phyloP scores from a whole-genome alignment of 2,329 filamentous ascomycete genomes.

The Botrytis paeoniae region DNA sequence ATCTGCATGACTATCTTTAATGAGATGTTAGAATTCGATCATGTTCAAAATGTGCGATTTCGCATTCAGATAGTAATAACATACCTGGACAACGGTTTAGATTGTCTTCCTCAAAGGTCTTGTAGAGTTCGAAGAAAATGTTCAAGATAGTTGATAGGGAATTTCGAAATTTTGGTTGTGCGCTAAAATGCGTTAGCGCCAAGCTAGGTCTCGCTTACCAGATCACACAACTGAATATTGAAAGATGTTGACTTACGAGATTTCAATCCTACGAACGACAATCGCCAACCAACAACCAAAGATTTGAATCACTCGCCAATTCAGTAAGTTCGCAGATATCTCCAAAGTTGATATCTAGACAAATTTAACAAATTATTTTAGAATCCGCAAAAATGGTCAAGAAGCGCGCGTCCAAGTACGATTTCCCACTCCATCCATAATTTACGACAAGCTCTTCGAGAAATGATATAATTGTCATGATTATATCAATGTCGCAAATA shows the following conservation, averaged over 20 bases:
- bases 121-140: constrained; percentile 15
- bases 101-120: constrained; percentile 38
- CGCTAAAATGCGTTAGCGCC: constrained; percentile 16
- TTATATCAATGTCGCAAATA: not conserved
- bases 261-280: constrained; percentile 17
- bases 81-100: constrained; percentile 35
- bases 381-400: constrained; percentile 66
- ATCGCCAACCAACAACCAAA: constrained; percentile 22
- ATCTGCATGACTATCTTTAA: constrained; percentile 48
- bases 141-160: constrained; percentile 15
- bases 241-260: not conserved
- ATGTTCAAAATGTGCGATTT: not conserved
- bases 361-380: constrained; percentile 32
- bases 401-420: constrained; percentile 68
- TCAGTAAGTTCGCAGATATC: constrained; percentile 24
- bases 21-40: constrained; percentile 1
- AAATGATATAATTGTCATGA: constrained; percentile 15
- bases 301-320: constrained; percentile 26
- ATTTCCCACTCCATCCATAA: constrained; percentile 25
- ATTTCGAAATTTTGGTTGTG: constrained; percentile 10
- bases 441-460: not conserved
- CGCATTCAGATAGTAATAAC: constrained; percentile 15
- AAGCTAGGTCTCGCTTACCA: constrained; percentile 20
- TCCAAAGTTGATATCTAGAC: not conserved
- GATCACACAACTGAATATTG: constrained; percentile 19